These are phyloP conservation scores for Pichia cephalocereana DNA, from an alignment of 805 yeast species.

Conservation along the genomic window DNA sequence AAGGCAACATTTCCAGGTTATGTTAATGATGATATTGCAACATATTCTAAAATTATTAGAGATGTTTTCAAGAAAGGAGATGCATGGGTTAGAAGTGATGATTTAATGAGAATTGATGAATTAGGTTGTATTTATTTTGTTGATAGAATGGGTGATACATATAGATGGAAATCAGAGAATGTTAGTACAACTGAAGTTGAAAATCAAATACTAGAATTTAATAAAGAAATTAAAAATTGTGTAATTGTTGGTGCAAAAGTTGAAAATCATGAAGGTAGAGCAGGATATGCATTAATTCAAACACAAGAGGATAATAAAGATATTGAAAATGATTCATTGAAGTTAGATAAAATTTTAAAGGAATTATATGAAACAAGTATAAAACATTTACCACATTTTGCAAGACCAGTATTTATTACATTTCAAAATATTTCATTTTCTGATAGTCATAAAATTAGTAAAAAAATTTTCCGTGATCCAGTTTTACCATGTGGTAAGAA, in stretches of 20 bases:
- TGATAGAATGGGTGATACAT: constrained; percentile 91
- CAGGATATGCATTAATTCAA: constrained; percentile 79
- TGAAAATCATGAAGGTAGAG: constrained; percentile 88
- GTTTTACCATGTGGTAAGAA: constrained; percentile 56
- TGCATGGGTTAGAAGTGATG: constrained; percentile 88
- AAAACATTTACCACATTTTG: constrained; percentile 64
- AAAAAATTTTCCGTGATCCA: constrained; percentile 59
- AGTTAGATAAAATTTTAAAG: constrained; percentile 27
- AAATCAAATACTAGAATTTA: constrained; percentile 44
- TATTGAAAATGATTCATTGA: constrained; percentile 18
- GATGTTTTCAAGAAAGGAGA: constrained; percentile 80
- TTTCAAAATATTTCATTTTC: constrained; percentile 57
- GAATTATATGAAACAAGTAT: constrained; percentile 29
- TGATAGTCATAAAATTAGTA: constrained; percentile 77
- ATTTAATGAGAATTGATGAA: constrained; percentile 59
- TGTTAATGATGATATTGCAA: constrained; percentile 68
- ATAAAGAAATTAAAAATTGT: constrained; percentile 44
- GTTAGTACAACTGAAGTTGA: constrained; percentile 93
- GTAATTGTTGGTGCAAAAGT: constrained; percentile 85
- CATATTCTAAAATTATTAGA: constrained; percentile 62
- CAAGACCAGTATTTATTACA: constrained; percentile 76
- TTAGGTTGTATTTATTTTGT: constrained; percentile 72
- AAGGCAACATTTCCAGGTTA: constrained; percentile 84
- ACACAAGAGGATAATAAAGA: constrained; percentile 21
- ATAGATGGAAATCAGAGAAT: constrained; percentile 94